These are phyloP conservation scores for Casuarina cunninghamiana DNA, from an alignment of 306 rosid species.

Conservation along the genomic window DNA sequence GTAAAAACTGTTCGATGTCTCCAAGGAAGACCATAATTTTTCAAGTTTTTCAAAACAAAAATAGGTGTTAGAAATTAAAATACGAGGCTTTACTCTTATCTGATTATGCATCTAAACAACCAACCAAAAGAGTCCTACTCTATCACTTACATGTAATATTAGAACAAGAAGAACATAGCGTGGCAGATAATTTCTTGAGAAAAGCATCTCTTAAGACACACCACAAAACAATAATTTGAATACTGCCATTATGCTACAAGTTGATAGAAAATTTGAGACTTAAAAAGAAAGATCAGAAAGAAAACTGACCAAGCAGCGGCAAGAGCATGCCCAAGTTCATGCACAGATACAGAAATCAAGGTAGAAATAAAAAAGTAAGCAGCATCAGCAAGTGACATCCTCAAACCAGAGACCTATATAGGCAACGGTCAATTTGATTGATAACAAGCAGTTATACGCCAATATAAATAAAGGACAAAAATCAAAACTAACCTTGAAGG, in stretches of 20 bases:
- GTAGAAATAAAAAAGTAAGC: slow-evolving; percentile 62
- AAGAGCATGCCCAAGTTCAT: slow-evolving; percentile 83
- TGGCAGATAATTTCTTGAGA: too few relatives aligned
- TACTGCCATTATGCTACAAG: background rate
- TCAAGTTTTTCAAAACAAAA: too few relatives aligned
- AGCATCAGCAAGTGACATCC: slow-evolving; percentile 52
- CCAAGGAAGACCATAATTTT: too few relatives aligned
- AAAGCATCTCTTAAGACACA: too few relatives aligned
- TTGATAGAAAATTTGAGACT: background rate
- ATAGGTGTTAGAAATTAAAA: too few relatives aligned
- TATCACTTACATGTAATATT: too few relatives aligned
- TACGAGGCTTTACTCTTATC: too few relatives aligned
- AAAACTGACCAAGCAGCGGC: slow-evolving; percentile 72
- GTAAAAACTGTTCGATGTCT: too few relatives aligned
- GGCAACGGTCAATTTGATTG: background rate
- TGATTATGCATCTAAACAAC: too few relatives aligned
- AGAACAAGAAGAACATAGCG: too few relatives aligned
- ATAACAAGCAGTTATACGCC: background rate
- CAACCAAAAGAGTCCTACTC: too few relatives aligned
- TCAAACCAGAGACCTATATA: slow-evolving; percentile 27
- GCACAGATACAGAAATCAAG: slow-evolving; percentile 56
- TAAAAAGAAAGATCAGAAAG: slow-evolving; percentile 2
- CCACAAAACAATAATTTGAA: background rate
- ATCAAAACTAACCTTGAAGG: slow-evolving; percentile 32
- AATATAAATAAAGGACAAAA: background rate